A percentile compares a stretch with the other conserved stretches of the same genome.
Conservation (phyloP, 306 rosid species). For the Cicer judaicum region DNA sequence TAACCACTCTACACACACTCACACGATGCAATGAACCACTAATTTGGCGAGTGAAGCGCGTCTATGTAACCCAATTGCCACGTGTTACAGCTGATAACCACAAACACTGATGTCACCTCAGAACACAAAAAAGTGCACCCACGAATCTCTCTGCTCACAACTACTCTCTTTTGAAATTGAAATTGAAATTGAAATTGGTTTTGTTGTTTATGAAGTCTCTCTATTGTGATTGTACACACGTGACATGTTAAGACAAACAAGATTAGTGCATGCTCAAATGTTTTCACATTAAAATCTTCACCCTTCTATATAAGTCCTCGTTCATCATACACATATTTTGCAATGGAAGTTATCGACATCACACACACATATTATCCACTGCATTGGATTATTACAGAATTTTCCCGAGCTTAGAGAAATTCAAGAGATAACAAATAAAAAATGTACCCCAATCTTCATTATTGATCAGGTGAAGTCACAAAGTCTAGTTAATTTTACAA, state of each 20-base stretch:
- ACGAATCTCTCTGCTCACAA: conserved; percentile 34
- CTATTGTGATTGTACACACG: conserved; percentile 57
- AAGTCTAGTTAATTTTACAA: not conserved
- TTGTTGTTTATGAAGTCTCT: conserved; percentile 10
- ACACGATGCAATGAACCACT: conserved; percentile 24
- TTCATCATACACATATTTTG: conserved; percentile 28
- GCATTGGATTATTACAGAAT: conserved; percentile 26
- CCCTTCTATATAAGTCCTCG: conserved; percentile 41
- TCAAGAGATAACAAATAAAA: not conserved
- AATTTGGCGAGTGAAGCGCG: conserved; percentile 37
- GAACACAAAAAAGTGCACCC: conserved; percentile 41
- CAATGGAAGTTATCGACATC: conserved; percentile 11
- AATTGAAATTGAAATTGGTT: conserved; percentile 1
- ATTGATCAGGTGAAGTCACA: conserved; percentile 47
- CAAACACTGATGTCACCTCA: conserved; percentile 38
- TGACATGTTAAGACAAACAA: conserved; percentile 59
- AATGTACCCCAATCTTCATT: not conserved
- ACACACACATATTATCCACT: not conserved
- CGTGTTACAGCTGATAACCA: conserved; percentile 47
- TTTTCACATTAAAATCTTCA: conserved; percentile 4
- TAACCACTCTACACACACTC: conserved; percentile 20
- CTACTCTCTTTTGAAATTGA: not conserved
- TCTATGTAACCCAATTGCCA: conserved; percentile 24
- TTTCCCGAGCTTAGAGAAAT: conserved; percentile 13
- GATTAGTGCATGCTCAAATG: conserved; percentile 37